Percentiles rank a stretch among this genome's conserved stretches.
phyloP scores from a whole-genome alignment of 2,329 filamentous ascomycete species.

The Colletotrichum cuscutae region DNA sequence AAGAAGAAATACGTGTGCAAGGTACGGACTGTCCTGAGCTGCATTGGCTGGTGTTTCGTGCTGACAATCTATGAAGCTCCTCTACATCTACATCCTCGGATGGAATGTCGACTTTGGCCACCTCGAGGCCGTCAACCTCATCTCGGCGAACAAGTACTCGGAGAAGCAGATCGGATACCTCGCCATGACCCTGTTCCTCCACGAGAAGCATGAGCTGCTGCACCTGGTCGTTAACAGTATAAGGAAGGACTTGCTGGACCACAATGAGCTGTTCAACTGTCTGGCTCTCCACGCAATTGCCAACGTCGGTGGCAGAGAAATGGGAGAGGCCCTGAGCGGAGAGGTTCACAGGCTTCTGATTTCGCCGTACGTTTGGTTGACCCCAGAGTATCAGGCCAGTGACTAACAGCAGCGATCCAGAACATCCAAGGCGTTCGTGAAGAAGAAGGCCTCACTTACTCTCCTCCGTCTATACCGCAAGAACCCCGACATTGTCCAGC shows the following conservation, averaged over 20 bases:
- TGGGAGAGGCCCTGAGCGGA: conserved; percentile 91
- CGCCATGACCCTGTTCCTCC: conserved; percentile 95
- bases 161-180: conserved; percentile 99
- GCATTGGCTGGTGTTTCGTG: conserved; percentile 16
- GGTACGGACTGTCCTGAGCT: conserved; percentile 51
- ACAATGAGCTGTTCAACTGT: conserved; percentile 98
- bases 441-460: conserved; percentile 98
- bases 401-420: conserved; percentile 39
- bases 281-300: conserved; percentile 96
- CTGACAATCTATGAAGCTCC: conserved; percentile 64
- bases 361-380: conserved; percentile 76
- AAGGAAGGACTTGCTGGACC: conserved; percentile 91
- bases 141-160: conserved; percentile 96
- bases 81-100: conserved; percentile 98
- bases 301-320: conserved; percentile 95
- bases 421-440: conserved; percentile 93
- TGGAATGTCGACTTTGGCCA: conserved; percentile 99
- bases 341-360: conserved; percentile 96
- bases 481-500: conserved; percentile 90
- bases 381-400: background rate
- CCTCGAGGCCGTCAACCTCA: conserved; percentile 96
- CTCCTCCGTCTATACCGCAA: conserved; percentile 94
- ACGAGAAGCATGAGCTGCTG: conserved; percentile 95
- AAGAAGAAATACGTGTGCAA: conserved; percentile 99
- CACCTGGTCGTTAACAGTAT: conserved; percentile 99